These are phyloP conservation scores for Ziziphus jujuba DNA, from an alignment of 306 rosid genomes.

Conservation along the genomic window DNA sequence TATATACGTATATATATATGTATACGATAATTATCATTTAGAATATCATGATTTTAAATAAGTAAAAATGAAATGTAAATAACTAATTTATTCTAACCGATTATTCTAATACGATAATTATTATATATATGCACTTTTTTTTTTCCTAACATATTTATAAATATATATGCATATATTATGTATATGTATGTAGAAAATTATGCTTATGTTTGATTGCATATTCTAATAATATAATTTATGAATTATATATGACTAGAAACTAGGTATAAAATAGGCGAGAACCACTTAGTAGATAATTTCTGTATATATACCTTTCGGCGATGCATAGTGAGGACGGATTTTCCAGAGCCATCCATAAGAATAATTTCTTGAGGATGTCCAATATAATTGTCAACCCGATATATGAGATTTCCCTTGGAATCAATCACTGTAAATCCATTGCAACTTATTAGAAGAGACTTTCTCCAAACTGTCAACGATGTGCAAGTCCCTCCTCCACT, in stretches of 20 bases:
- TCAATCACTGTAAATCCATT: slow-evolving; percentile 85
- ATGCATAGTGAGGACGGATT: slow-evolving; percentile 60
- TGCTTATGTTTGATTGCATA: background rate
- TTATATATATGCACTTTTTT: too few relatives aligned
- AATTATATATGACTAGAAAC: background rate
- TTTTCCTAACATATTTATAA: too few relatives aligned
- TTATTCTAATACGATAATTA: too few relatives aligned
- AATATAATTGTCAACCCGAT: slow-evolving; percentile 76
- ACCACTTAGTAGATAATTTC: too few relatives aligned
- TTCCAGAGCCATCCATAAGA: slow-evolving; percentile 88
- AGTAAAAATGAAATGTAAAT: too few relatives aligned
- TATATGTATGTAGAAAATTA: too few relatives aligned
- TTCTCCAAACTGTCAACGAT: slow-evolving; percentile 77
- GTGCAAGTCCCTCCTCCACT: slow-evolving; percentile 13
- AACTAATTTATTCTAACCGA: too few relatives aligned
- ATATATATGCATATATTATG: too few relatives aligned
- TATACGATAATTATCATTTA: too few relatives aligned
- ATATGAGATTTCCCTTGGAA: slow-evolving; percentile 66
- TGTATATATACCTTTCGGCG: slow-evolving; percentile 51
- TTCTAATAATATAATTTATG: background rate
- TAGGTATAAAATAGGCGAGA: too few relatives aligned
- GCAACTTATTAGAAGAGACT: slow-evolving; percentile 66
- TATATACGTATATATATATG: too few relatives aligned
- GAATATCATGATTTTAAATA: too few relatives aligned
- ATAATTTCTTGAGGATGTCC: slow-evolving; percentile 56